Conservation (phyloP, 805 yeast genomes). For the Lachancea waltii region DNA sequence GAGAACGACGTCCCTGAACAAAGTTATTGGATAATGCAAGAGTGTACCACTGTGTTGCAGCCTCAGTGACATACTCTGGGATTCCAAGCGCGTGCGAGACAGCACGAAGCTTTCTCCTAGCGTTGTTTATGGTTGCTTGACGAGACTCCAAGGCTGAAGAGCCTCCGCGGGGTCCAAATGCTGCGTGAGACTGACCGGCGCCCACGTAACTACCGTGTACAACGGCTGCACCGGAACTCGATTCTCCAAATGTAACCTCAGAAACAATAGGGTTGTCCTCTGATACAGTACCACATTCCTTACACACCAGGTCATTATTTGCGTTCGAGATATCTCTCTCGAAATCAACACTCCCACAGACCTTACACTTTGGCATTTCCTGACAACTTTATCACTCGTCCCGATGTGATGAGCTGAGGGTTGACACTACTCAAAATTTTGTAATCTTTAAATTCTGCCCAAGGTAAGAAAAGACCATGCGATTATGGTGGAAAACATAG, state of each 20-base stretch:
- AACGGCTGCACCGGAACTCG: constrained; percentile 87
- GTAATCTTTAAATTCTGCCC: too few relatives aligned
- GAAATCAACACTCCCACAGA: constrained; percentile 50
- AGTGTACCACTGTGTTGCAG: constrained; percentile 85
- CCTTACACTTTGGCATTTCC: constrained; percentile 31
- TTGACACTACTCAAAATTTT: neutral
- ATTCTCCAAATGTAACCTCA: constrained; percentile 91
- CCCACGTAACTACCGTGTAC: constrained; percentile 93
- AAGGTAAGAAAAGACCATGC: too few relatives aligned
- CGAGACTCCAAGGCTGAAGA: constrained; percentile 76
- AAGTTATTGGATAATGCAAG: constrained; percentile 81
- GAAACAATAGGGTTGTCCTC: constrained; percentile 94
- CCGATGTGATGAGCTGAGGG: constrained; percentile 1
- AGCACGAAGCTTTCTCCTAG: constrained; percentile 67
- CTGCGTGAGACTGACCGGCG: constrained; percentile 74
- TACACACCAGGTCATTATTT: constrained; percentile 75
- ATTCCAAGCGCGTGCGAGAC: constrained; percentile 75
- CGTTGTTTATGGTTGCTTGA: constrained; percentile 83
- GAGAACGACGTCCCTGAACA: constrained; percentile 95
- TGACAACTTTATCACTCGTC: neutral
- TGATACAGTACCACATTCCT: constrained; percentile 75
- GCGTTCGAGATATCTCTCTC: constrained; percentile 48
- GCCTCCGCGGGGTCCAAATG: constrained; percentile 49
- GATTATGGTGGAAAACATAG: too few relatives aligned
- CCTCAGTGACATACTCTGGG: constrained; percentile 78